Base-by-base conservation (phyloP, 1,284 basidiomycete genomes). In the Termitomyces sp. region DNA sequence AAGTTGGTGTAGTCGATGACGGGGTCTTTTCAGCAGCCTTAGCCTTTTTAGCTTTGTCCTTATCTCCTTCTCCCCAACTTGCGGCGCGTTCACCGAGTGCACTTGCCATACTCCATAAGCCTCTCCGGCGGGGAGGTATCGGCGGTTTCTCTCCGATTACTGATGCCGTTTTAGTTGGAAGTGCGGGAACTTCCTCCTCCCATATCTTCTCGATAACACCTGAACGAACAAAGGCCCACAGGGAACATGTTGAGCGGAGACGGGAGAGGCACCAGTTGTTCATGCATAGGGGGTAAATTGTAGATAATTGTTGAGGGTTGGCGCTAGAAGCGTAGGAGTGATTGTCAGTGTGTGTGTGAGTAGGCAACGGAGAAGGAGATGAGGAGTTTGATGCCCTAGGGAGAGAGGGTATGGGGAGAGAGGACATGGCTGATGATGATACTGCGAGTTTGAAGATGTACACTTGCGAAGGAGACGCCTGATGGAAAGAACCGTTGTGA, bases 141-240 rank as follows among this genome's bases (percentile, higher is more conserved):
- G 79, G 76, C 7, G 78, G 80, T 54, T 75, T 77, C 44, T 63
- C 68, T 8, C 50, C 56, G 6, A 42, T 45, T 10, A 61, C 45
- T 24, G 58, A 41, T 12, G 54, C 53, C 15, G 51, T 55, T 49
- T 56, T 54, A 6, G 66, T 63, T 0, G 69, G 68, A 42, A 70
- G 52, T 3, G 64, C 57, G 7, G 75, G 65, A 26, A 79, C 72
- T 58, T 88, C 90, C 61, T 94, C 92, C 56, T 92, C 83, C 88
- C 94, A 93, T 2, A 97, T 74, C 53, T 86, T 87, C 57, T 92
- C 89, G 30, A 96, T 78, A 55, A 97, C 77, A 15, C 88, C 83
- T 1, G 81, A 84, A 30, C 92, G 83, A 39, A 97, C 81, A 66
- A 92, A 97, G 19, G 89, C 84, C 92, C 94, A 97, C 24, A 97